Base-by-base conservation (phyloP, 2,329 filamentous ascomycete genomes). In the Lithohypha guttulata region DNA sequence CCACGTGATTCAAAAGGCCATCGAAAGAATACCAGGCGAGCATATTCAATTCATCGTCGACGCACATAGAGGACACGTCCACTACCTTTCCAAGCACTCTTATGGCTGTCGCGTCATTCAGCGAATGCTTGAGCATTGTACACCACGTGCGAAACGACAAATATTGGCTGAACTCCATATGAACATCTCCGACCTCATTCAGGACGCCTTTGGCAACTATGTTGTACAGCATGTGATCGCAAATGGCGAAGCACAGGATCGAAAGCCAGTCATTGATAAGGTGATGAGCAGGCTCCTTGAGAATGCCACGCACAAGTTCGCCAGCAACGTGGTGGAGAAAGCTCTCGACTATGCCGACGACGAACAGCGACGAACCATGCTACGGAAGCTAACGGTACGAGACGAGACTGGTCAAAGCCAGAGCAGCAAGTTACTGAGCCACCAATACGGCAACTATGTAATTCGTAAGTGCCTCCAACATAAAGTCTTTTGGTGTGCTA, bases 321-420 rank as follows among this genome's bases (percentile, higher is more conserved):
- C 91, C 1, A 95, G 87, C 54, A 96, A 98, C 52, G 89, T 98
- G 2, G 89, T 98, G 1, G 91, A 98, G 61, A 89, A 85, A 60
- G 93, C 86, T 56, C 80, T 96, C 44, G 69, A 81, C 40, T 74
- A 71, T 49, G 84, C 84, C 14, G 75, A 75, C 1, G 65, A 73
- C 14, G 68, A 78, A 35, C 81, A 93, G 56, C 77, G 81, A 36
- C 71, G 68, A 22, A 69, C 71, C 21, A 85, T 95, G 42, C 73
- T 83, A 38, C 65, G 67, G 34, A 69, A 74, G 42, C 64, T 87
- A 18, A 77, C 71, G 2, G 68, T 69, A 1, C 57, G 68, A 11
- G 73, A 74, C 38, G 69, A 72, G 6, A 74, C 81, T 29, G 81
- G 81, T 9, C 75, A 77, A 41, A 79, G 69, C 41, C 75, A 78